Conservation (phyloP, 306 rosid genomes). For the Hippophae rhamnoides region DNA sequence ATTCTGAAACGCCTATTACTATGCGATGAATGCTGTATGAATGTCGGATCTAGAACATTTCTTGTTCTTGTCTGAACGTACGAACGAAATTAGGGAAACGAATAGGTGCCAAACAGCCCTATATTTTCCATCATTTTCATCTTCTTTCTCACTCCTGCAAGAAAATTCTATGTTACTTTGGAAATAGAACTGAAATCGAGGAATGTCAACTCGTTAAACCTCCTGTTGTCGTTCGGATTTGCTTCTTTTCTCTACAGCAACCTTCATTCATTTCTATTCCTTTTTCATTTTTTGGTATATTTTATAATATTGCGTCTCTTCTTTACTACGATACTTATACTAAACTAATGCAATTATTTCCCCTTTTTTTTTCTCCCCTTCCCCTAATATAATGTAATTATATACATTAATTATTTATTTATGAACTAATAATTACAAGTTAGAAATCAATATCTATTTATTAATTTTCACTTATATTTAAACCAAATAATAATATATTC, state of each 20-base stretch:
- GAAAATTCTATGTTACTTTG: not conserved
- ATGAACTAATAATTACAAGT: too few relatives aligned
- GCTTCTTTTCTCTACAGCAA: slow-evolving; percentile 43
- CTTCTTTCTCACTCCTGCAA: slow-evolving; percentile 19
- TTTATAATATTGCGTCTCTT: not conserved
- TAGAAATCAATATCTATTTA: too few relatives aligned
- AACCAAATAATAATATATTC: not conserved
- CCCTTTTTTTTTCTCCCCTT: too few relatives aligned
- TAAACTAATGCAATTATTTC: too few relatives aligned
- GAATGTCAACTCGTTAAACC: slow-evolving; percentile 20
- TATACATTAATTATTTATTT: not conserved
- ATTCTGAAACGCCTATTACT: slow-evolving; percentile 19
- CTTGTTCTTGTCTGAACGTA: slow-evolving; percentile 21
- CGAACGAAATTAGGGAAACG: slow-evolving; percentile 38
- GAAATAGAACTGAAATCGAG: slow-evolving; percentile 1
- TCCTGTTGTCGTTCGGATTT: slow-evolving; percentile 25
- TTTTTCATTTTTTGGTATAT: not conserved
- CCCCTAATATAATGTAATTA: not conserved
- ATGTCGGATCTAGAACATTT: slow-evolving; percentile 60
- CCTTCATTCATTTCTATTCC: slow-evolving; percentile 14
- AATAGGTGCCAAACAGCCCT: slow-evolving; percentile 29
- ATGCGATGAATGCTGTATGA: slow-evolving; percentile 33
- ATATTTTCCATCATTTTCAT: slow-evolving; percentile 20
- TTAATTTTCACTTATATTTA: not conserved
- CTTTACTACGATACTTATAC: not conserved